phyloP scores from a whole-genome alignment of 805 yeast genomes.

The Suhomyces faveliae region DNA sequence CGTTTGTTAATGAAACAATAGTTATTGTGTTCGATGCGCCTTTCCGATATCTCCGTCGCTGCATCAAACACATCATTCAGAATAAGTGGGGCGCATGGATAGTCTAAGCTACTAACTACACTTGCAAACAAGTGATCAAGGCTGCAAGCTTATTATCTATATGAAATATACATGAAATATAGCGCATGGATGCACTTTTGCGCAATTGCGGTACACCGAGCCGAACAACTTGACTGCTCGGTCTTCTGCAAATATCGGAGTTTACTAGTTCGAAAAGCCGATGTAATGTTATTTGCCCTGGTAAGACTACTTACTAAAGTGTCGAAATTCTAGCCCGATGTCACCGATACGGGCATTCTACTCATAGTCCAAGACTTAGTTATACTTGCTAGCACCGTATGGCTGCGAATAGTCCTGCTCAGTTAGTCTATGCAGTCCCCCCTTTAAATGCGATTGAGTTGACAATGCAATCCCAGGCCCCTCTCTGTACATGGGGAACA shows the following conservation, averaged over 20 bases:
- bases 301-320: no score
- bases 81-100: not conserved
- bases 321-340: no score
- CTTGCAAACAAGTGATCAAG: not conserved
- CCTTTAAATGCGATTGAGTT: not conserved
- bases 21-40: not conserved
- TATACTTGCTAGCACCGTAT: not conserved
- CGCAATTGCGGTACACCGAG: no score
- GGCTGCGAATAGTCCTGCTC: not conserved
- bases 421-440: not conserved
- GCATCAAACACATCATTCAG: not conserved
- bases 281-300: no score
- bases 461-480: not conserved
- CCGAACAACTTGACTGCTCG: no score
- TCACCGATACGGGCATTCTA: not conserved
- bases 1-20: not conserved
- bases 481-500: not conserved
- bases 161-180: no score
- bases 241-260: no score
- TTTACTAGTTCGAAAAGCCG: no score
- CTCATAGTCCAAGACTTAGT: not conserved
- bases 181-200: no score
- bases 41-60: not conserved
- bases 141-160: not conserved
- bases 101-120: not conserved